A percentile compares a stretch with the other conserved stretches of the same genome.
These are phyloP conservation scores for Haematococcus lacustris DNA, from an alignment of 139 green algal genomes.

Conservation along the genomic window DNA sequence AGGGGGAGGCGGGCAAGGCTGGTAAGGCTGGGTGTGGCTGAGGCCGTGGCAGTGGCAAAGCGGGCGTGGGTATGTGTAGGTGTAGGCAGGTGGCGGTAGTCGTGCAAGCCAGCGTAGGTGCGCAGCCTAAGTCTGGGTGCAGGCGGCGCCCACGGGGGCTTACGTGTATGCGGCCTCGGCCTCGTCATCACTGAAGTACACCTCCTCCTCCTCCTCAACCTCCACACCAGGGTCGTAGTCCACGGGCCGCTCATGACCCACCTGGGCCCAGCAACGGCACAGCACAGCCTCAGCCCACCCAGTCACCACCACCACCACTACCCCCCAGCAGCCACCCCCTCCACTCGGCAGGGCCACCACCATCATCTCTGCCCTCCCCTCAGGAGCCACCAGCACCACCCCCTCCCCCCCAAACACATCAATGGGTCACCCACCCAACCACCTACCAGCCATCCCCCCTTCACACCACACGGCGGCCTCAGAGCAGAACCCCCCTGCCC, in stretches of 20 bases:
- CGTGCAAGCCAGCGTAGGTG: too few species aligned
- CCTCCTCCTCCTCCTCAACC: slow-evolving; percentile 28
- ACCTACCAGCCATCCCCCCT: too few species aligned
- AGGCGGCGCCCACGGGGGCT: background rate
- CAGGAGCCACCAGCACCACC: background rate
- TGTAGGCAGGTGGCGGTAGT: too few species aligned
- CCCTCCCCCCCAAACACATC: too few species aligned
- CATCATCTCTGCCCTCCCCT: background rate
- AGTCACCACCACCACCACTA: background rate
- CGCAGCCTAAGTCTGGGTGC: too few species aligned
- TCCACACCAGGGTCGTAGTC: slow-evolving; percentile 16
- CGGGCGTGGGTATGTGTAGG: too few species aligned
- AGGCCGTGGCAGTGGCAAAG: too few species aligned
- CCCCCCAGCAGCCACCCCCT: background rate
- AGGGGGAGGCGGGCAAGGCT: too few species aligned
- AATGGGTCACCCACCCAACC: too few species aligned
- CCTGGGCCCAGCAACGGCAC: background rate
- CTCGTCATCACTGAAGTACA: slow-evolving; percentile 51
- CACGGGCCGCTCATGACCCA: background rate
- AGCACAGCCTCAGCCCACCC: background rate
- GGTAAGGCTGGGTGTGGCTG: too few species aligned
- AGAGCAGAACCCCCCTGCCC: too few species aligned
- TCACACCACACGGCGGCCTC: too few species aligned
- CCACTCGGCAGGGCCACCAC: background rate
- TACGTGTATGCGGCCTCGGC: slow-evolving; percentile 35